A percentile compares a stretch with the other conserved stretches of the same genome.
Evolutionary conservation across 495 filamentous ascomycete genomes (phyloP).

Genomic region (Daldinia grandis): DNA sequence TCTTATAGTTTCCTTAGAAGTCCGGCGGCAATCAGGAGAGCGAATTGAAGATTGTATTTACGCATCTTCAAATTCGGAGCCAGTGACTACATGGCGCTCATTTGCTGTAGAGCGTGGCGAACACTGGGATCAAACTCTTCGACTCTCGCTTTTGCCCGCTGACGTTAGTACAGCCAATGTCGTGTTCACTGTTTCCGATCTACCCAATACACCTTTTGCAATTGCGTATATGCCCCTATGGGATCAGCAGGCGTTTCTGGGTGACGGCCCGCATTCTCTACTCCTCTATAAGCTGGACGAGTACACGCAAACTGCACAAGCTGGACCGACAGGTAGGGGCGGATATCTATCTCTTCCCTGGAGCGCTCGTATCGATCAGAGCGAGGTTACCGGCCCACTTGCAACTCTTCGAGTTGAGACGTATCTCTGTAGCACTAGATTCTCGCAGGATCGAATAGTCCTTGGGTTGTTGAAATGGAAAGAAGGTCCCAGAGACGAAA

Average conservation of each 20-base stretch:
- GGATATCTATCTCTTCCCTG: slow-evolving; percentile 88
- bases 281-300: slow-evolving; percentile 92
- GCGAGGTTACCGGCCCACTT: slow-evolving; percentile 78
- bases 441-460: slow-evolving; percentile 91
- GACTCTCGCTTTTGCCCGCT: slow-evolving; percentile 78
- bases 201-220: slow-evolving; percentile 86
- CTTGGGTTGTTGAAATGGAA: slow-evolving; percentile 87
- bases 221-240: slow-evolving; percentile 93
- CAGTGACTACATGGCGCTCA: slow-evolving; percentile 85
- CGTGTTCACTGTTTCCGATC: slow-evolving; percentile 86
- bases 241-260: slow-evolving; percentile 89
- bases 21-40: slow-evolving; percentile 78
- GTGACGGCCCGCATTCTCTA: slow-evolving; percentile 83
- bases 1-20: slow-evolving; percentile 88
- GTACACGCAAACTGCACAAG: slow-evolving; percentile 65
- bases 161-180: slow-evolving; percentile 87
- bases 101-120: slow-evolving; percentile 79
- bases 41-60: slow-evolving; percentile 88
- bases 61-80: slow-evolving; percentile 77
- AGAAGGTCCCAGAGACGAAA: slow-evolving; percentile 71
- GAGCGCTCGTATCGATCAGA: slow-evolving; percentile 69
- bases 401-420: slow-evolving; percentile 82
- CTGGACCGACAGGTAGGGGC: slow-evolving; percentile 67
- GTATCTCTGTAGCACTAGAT: slow-evolving; percentile 93
- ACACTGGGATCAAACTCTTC: slow-evolving; percentile 86